Evolutionary conservation across 305 asterid genomes (phyloP).

Genomic region (Solanum hybrid): DNA sequence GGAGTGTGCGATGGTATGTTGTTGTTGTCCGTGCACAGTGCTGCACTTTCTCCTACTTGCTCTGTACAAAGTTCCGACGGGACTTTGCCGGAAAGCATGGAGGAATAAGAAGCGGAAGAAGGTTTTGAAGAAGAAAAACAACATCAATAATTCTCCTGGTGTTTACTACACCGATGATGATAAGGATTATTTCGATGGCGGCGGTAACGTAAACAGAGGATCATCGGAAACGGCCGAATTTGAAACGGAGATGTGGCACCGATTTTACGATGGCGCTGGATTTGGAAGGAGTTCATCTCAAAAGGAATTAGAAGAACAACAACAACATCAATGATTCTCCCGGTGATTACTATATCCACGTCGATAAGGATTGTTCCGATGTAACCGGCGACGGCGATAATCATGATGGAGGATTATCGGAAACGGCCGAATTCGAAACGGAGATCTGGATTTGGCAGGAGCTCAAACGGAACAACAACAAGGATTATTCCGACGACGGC

Average conservation of each 20-base stretch:
- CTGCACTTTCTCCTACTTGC: constrained; percentile 45
- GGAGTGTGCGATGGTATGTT: constrained; percentile 57
- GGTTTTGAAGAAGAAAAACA: constrained; percentile 31
- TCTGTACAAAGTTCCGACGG: constrained; percentile 48
- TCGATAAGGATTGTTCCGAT: background rate
- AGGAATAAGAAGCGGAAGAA: constrained; percentile 27
- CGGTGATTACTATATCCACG: background rate
- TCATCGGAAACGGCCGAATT: background rate
- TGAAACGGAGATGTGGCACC: constrained; percentile 5
- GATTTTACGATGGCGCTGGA: background rate
- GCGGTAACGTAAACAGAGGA: background rate
- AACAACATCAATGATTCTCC: background rate
- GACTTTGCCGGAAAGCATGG: constrained; percentile 40
- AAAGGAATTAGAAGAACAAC: background rate
- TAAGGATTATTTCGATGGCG: background rate
- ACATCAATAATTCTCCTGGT: background rate
- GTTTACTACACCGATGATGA: background rate
- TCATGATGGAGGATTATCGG: background rate
- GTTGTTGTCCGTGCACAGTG: constrained; percentile 62
- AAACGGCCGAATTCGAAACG: background rate
- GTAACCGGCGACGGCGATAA: background rate
- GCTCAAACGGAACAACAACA: background rate
- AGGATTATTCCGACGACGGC: background rate
- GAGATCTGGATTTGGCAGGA: background rate
- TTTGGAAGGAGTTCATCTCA: constrained; percentile 6